phyloP scores from a whole-genome alignment of 768 basidiomycete species.

The Pleurotus ostreatus region DNA sequence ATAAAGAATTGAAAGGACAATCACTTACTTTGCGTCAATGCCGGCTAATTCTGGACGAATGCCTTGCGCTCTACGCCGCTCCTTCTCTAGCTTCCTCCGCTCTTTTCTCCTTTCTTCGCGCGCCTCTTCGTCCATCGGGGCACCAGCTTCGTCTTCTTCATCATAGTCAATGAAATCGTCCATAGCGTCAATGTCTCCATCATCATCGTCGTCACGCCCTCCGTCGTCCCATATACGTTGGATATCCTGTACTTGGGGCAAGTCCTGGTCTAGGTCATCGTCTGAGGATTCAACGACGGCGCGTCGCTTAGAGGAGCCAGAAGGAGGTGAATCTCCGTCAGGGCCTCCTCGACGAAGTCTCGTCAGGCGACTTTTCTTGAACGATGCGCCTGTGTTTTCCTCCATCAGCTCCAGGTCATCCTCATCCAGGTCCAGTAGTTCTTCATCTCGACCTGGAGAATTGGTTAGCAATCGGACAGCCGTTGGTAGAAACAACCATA shows the following conservation, averaged over 20 bases:
- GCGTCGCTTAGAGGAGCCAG: conserved; percentile 58
- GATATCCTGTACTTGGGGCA: conserved; percentile 59
- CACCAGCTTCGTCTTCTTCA: conserved; percentile 72
- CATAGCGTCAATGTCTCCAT: conserved; percentile 69
- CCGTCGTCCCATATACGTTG: conserved; percentile 84
- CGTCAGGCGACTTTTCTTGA: conserved; percentile 68
- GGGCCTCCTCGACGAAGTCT: conserved; percentile 66
- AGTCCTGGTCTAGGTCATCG: conserved; percentile 61
- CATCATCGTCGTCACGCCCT: conserved; percentile 65
- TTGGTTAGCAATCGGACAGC: conserved; percentile 1
- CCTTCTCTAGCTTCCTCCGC: conserved; percentile 58
- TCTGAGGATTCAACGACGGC: conserved; percentile 69
- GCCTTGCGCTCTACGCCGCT: conserved; percentile 60
- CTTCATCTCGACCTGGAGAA: conserved; percentile 32
- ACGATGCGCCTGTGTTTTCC: conserved; percentile 84
- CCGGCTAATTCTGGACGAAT: conserved; percentile 70
- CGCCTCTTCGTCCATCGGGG: conserved; percentile 68
- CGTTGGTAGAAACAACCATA: conserved; percentile 22
- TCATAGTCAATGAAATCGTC: conserved; percentile 79
- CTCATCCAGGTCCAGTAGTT: conserved; percentile 78
- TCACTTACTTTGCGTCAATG: conserved; percentile 77
- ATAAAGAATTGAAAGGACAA: not conserved
- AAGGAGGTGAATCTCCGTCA: conserved; percentile 63
- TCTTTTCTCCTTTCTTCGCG: conserved; percentile 72
- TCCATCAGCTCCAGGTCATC: conserved; percentile 88